Percentiles rank a stretch among this genome's conserved stretches.
Conservation (phyloP, 768 basidiomycete genomes). For the Rhodocollybia butyracea region DNA sequence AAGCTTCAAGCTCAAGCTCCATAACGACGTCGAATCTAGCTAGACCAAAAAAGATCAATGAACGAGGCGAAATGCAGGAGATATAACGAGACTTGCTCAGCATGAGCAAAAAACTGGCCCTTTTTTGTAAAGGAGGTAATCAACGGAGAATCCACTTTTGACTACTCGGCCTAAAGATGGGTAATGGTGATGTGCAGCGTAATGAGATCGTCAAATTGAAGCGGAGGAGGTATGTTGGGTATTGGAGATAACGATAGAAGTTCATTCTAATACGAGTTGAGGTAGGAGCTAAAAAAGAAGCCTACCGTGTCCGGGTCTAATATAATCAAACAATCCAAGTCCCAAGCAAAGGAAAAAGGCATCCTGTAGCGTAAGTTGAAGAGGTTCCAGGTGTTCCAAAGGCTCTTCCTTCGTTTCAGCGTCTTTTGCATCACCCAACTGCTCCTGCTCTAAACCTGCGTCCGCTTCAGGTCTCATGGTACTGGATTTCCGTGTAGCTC, state of each 20-base stretch:
- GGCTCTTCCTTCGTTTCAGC: slow-evolving; percentile 35
- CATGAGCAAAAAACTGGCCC: slow-evolving; percentile 95
- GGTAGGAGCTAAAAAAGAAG: slow-evolving; percentile 17
- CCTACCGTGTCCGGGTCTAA: slow-evolving; percentile 61
- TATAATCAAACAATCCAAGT: slow-evolving; percentile 76
- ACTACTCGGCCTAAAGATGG: slow-evolving; percentile 96
- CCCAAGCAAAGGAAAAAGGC: slow-evolving; percentile 88
- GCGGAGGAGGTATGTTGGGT: slow-evolving; percentile 26
- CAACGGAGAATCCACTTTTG: slow-evolving; percentile 92
- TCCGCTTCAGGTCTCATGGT: slow-evolving; percentile 8
- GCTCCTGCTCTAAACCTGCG: not conserved
- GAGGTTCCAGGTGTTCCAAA: slow-evolving; percentile 78
- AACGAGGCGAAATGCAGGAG: not conserved
- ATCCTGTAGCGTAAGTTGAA: slow-evolving; percentile 86
- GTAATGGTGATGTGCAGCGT: slow-evolving; percentile 91
- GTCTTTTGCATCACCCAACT: slow-evolving; percentile 19
- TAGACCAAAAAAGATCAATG: slow-evolving; percentile 1
- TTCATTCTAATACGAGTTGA: slow-evolving; percentile 37
- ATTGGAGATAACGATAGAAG: slow-evolving; percentile 45
- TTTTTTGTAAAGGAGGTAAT: slow-evolving; percentile 90
- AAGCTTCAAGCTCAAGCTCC: slow-evolving; percentile 87
- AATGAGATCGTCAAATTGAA: slow-evolving; percentile 89
- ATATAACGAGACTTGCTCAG: slow-evolving; percentile 62
- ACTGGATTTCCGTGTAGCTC: too few species aligned
- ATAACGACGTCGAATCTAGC: slow-evolving; percentile 85